phyloP scores from a whole-genome alignment of 768 basidiomycete genomes.

The Hirschioporus abietinus region DNA sequence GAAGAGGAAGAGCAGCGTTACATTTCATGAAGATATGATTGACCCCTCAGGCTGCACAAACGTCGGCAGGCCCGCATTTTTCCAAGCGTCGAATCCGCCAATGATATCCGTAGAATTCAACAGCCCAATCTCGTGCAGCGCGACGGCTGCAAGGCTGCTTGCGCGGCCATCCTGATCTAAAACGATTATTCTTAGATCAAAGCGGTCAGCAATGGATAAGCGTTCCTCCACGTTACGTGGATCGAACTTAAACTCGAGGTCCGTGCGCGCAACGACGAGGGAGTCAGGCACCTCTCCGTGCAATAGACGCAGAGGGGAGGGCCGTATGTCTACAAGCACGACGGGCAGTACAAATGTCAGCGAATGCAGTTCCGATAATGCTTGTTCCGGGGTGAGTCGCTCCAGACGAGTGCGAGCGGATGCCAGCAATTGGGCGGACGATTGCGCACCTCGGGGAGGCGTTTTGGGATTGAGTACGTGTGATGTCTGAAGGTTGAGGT shows the following conservation, averaged over 20 bases:
- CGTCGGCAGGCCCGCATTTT: constrained; percentile 52
- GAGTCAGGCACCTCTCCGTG: constrained; percentile 62
- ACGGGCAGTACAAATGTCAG: constrained; percentile 49
- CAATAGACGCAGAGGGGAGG: constrained; percentile 49
- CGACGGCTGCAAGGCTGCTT: constrained; percentile 65
- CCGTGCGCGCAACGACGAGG: constrained; percentile 70
- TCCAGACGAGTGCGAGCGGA: constrained; percentile 59
- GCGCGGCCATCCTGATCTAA: constrained; percentile 73
- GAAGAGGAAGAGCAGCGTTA: background rate
- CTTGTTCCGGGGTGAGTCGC: constrained; percentile 54
- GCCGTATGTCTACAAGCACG: constrained; percentile 74
- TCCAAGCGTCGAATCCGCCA: constrained; percentile 73
- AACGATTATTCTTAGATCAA: constrained; percentile 68
- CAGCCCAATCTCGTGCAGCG: constrained; percentile 65
- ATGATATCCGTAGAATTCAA: constrained; percentile 73
- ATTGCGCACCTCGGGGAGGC: constrained; percentile 61
- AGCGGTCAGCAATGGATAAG: constrained; percentile 64
- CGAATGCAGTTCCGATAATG: constrained; percentile 51
- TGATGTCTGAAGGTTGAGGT: constrained; percentile 28
- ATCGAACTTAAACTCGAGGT: constrained; percentile 78
- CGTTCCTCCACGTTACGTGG: constrained; percentile 50
- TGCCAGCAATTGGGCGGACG: constrained; percentile 51
- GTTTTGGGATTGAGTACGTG: constrained; percentile 49
- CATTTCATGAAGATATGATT: background rate
- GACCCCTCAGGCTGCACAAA: background rate